Evolutionary conservation across 257 asterid species (phyloP).

Genomic region (Primulina eburnea): DNA sequence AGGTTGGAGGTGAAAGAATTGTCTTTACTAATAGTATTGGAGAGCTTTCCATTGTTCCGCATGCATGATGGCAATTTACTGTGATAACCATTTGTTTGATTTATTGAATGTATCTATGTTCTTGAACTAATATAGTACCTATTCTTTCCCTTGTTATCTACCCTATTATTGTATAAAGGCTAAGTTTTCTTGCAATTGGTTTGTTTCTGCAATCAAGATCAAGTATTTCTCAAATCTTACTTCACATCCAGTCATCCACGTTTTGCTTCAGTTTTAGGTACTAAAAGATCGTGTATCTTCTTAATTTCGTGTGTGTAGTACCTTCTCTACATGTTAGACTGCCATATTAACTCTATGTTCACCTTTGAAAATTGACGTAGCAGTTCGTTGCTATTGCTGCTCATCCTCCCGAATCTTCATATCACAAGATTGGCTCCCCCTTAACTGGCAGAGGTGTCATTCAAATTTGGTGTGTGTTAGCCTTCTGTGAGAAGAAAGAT

Average conservation of each 20-base stretch:
- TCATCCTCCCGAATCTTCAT: conserved; percentile 85
- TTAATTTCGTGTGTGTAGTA: background rate
- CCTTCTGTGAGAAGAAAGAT: conserved; percentile 32
- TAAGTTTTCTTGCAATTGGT: conserved; percentile 3
- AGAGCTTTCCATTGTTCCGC: background rate
- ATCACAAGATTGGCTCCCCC: conserved; percentile 77
- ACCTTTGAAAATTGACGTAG: conserved; percentile 26
- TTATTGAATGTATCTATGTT: background rate
- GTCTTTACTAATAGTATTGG: conserved; percentile 6
- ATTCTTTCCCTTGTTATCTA: background rate
- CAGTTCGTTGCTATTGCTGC: conserved; percentile 93
- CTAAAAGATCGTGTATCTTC: background rate
- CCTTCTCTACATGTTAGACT: conserved; percentile 2
- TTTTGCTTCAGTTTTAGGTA: background rate
- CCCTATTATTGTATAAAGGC: background rate
- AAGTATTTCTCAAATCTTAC: conserved; percentile 1
- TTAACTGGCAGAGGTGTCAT: conserved; percentile 82
- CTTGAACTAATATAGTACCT: background rate
- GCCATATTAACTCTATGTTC: conserved; percentile 15
- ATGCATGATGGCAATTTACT: background rate
- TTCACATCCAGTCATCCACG: background rate
- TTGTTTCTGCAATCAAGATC: conserved; percentile 2
- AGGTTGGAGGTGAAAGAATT: conserved; percentile 4
- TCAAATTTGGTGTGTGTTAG: conserved; percentile 87
- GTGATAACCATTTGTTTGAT: background rate